Percentiles rank a stretch among this genome's conserved stretches.
Evolutionary conservation across 2,329 filamentous ascomycete genomes (phyloP).

Genomic region (Fusarium tanahbumbuense): DNA sequence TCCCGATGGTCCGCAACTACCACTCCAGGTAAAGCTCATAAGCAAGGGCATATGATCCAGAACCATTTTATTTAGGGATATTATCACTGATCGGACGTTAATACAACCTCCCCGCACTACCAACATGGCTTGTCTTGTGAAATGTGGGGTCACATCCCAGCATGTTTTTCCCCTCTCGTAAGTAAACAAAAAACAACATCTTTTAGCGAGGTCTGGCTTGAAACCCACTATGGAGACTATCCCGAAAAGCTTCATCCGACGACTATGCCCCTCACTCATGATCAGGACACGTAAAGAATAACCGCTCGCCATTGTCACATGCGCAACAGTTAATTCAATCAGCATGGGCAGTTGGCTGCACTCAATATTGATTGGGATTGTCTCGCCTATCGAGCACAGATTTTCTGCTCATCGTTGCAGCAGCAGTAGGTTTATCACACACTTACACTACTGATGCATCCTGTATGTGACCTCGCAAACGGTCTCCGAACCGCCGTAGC

Average conservation of each 20-base stretch:
- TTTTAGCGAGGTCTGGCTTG: constrained; percentile 8
- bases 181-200: constrained; percentile 27
- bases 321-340: neutral
- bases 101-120: constrained; percentile 26
- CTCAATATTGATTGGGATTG: neutral
- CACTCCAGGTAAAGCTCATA: constrained; percentile 20
- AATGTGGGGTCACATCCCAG: constrained; percentile 24
- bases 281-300: neutral
- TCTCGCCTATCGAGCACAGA: neutral
- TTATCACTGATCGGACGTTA: neutral
- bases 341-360: neutral
- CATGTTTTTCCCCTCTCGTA: neutral
- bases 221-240: constrained; percentile 26
- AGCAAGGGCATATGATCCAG: constrained; percentile 13
- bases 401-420: neutral
- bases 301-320: neutral
- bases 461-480: neutral
- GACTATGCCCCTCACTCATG: neutral
- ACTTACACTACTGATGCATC: neutral
- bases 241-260: constrained; percentile 19
- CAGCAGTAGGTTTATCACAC: neutral
- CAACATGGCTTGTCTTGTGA: constrained; percentile 23
- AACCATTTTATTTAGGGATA: constrained; percentile 1
- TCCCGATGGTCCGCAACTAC: constrained; percentile 27
- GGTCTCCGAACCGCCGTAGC: constrained; percentile 13